Evolutionary conservation across 1,284 basidiomycete species (phyloP), one percentile per base, ranked within the genome.

Genomic region (Cryptococcus maquisensis): DNA sequence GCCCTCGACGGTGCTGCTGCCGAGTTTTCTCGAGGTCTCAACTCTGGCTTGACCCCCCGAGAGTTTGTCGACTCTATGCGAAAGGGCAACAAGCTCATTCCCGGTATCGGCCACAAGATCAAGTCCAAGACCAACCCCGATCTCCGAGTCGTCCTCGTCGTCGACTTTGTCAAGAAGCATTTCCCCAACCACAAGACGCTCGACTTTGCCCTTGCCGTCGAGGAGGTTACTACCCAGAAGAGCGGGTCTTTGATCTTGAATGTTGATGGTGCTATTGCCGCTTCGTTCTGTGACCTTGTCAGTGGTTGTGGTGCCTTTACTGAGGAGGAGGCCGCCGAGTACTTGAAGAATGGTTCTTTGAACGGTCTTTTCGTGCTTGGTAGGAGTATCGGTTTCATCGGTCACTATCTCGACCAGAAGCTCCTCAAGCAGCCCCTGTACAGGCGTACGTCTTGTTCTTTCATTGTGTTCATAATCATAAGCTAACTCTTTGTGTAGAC

Each of bases 21-120:
- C 60, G 96, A 97, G 87, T 98, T 98, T 84, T 90, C 90, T 20
- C 81, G 84, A 59, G 95, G 93, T 52, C 84, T 87, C 54, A 90
- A 93, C 75, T 87, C 86, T 36, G 95, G 94, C 55, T 82, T 94
- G 68, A 96, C 92, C 10, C 93, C 95, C 23, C 85, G 95, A 71
- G 95, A 98, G 79, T 98, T 98, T 70, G 95, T 98, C 67, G 95
- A 98, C 80, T 85, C 86, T 68, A 90, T 90, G 78, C 85, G 95
- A 73, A 94, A 94, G 81, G 85, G 85, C 45, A 98, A 98, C 84
- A 94, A 93, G 79, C 87, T 98, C 66, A 75, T 98, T 80, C 90
- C 88, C 63, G 95, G 95, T 82, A 98, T 98, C 68, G 95, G 95
- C 54, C 95, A 98, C 86, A 98, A 98, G 84, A 97, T 98, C 83